phyloP scores from a whole-genome alignment of 2,329 filamentous ascomycete genomes.

The Trichoderma hamatum region DNA sequence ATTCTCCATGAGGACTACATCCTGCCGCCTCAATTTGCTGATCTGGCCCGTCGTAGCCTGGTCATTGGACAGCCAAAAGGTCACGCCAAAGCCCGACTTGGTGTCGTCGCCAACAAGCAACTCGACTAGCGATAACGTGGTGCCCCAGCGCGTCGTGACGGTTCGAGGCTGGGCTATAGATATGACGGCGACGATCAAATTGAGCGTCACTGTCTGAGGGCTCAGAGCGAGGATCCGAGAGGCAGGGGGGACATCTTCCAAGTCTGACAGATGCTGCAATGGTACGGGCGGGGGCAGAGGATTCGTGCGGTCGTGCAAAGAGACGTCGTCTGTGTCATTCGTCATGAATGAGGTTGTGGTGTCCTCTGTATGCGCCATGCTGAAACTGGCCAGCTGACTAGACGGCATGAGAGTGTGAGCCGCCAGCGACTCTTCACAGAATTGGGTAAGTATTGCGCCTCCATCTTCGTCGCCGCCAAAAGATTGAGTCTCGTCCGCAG shows the following conservation, averaged over 20 bases:
- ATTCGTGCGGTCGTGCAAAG: slow-evolving; percentile 29
- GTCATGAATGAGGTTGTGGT: slow-evolving; percentile 30
- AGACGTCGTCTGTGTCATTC: slow-evolving; percentile 30
- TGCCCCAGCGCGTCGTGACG: slow-evolving; percentile 68
- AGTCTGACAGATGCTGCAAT: slow-evolving; percentile 50
- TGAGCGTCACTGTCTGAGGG: slow-evolving; percentile 81
- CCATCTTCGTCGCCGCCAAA: slow-evolving; percentile 38
- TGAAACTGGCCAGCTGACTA: slow-evolving; percentile 55
- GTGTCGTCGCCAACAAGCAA: slow-evolving; percentile 85
- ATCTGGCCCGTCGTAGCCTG: slow-evolving; percentile 37
- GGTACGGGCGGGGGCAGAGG: slow-evolving; percentile 35
- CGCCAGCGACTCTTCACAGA: slow-evolving; percentile 78
- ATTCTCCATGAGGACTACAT: slow-evolving; percentile 79
- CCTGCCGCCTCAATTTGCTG: slow-evolving; percentile 63
- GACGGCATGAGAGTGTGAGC: slow-evolving; percentile 68
- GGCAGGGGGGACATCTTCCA: slow-evolving; percentile 72
- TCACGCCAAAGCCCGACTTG: slow-evolving; percentile 75
- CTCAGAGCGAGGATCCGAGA: slow-evolving; percentile 65
- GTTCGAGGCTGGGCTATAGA: slow-evolving; percentile 68
- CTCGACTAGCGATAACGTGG: slow-evolving; percentile 69
- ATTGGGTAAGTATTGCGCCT: slow-evolving; percentile 58
- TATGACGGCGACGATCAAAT: slow-evolving; percentile 79
- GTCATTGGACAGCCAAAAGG: slow-evolving; percentile 72
- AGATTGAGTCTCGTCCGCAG: slow-evolving; percentile 25
- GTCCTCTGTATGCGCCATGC: slow-evolving; percentile 27